phyloP scores from a whole-genome alignment of 2,329 filamentous ascomycete species.

The Moelleriella libera region DNA sequence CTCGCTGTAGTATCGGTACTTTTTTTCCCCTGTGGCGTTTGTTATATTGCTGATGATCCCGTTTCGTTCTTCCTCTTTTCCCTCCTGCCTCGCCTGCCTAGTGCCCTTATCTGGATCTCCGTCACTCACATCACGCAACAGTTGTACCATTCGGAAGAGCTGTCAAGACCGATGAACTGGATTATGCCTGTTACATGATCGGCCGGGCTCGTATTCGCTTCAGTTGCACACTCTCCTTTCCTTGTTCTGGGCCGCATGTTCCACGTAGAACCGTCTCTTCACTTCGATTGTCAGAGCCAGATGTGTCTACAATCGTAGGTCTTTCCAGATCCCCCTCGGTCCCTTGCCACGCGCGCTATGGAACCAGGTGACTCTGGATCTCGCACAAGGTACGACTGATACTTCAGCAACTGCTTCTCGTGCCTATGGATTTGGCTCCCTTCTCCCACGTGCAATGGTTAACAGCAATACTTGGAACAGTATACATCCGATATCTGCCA shows the following conservation, averaged over 20 bases:
- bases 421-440: too few relatives aligned
- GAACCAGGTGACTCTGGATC: conserved; percentile 22
- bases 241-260: conserved; percentile 5
- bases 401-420: conserved; percentile 4
- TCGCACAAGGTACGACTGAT: conserved; percentile 22
- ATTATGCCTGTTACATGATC: conserved; percentile 3
- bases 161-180: conserved; percentile 1
- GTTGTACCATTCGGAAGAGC: background rate
- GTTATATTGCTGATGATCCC: conserved; percentile 7
- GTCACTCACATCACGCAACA: background rate
- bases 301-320: conserved; percentile 22
- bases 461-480: conserved; percentile 5
- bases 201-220: background rate
- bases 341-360: conserved; percentile 22
- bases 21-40: background rate
- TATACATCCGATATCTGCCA: conserved; percentile 3
- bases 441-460: background rate
- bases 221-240: conserved; percentile 7
- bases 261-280: conserved; percentile 5
- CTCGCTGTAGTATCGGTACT: conserved; percentile 5
- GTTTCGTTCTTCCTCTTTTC: background rate
- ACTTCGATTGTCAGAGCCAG: conserved; percentile 9
- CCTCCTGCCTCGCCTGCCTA: background rate
- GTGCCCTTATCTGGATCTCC: background rate
- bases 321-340: conserved; percentile 20